phyloP scores from a whole-genome alignment of 2,329 filamentous ascomycete genomes.

The Cladosporium sp. region DNA sequence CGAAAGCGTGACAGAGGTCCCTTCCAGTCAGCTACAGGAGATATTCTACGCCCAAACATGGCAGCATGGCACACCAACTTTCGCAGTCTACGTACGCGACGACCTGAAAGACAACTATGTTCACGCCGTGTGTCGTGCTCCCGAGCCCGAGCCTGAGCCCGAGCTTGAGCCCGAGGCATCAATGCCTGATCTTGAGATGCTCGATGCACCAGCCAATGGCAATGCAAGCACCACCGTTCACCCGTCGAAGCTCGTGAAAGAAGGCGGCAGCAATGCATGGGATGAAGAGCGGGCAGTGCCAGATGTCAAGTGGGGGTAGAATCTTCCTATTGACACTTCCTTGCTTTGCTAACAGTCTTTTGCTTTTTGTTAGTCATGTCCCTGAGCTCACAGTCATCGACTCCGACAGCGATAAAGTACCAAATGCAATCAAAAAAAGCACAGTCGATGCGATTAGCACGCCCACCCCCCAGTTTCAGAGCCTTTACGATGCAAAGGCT shows the following conservation, averaged over 20 bases:
- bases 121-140: conserved; percentile 37
- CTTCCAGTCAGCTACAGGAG: conserved; percentile 44
- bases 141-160: conserved; percentile 14
- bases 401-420: neutral
- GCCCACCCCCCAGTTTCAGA: too few species aligned
- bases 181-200: conserved; percentile 8
- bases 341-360: neutral
- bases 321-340: neutral
- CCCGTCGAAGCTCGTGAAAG: neutral
- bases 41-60: conserved; percentile 64
- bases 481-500: neutral
- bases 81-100: conserved; percentile 76
- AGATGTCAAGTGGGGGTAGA: conserved; percentile 1
- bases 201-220: neutral
- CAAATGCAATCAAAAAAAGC: neutral
- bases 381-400: neutral
- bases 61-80: conserved; percentile 71
- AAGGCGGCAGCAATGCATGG: neutral
- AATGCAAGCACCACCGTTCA: neutral
- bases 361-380: neutral
- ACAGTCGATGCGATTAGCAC: neutral
- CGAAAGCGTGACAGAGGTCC: conserved; percentile 65
- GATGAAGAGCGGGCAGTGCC: neutral
- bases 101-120: conserved; percentile 57
- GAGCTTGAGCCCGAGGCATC: neutral